Evolutionary conservation across 2,329 filamentous ascomycete species (phyloP), one percentile per base, ranked within the genome.

Genomic region (Alternaria atra): DNA sequence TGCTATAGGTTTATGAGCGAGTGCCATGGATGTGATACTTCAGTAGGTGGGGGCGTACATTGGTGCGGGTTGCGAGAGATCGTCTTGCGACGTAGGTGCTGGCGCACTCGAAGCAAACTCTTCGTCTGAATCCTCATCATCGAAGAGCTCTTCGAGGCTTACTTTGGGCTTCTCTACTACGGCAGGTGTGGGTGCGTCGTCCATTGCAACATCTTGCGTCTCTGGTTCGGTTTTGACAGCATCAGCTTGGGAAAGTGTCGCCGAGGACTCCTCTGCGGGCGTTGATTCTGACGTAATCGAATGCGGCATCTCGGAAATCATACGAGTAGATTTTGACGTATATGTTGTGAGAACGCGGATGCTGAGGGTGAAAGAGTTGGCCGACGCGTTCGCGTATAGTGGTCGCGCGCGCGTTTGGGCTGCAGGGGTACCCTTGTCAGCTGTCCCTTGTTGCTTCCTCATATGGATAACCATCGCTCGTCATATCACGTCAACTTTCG

Each of bases 61-160:
- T 58, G 76, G 70, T 61, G 73, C 67, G 66, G 82, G 76, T 40
- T 73, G 74, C 50, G 77, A 73, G 53, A 73, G 59, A 52, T 79
- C 70, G 68, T 81, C 73, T 65, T 82, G 74, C 56, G 81, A 77
- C 52, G 82, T 83, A 29, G 79, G 72, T 35, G 79, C 78, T 23
- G 81, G 78, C n/a, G 81, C 82, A 63, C 83, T 86, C 5, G 86
- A 87, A 5, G 84, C 79, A 67, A 87, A 88, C 59, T 88, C 86
- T 35, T 85, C 83, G 50, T 88, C 86, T 43, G 80, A 79, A 48
- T 86, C 85, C 37, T 85, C 85, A 60, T 84, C 83, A 64, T 86
- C 82, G 68, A 90, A 89, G 53, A 90, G 80, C 55, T 87, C 85
- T 64, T 89, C 87, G 17, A 90, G 67, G 70, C 78, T 71, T 63